Evolutionary conservation across 371 early-diverging fungal genomes (phyloP), one percentile per base, ranked within the genome.

Genomic region (Dinochytrium kinnereticum): DNA sequence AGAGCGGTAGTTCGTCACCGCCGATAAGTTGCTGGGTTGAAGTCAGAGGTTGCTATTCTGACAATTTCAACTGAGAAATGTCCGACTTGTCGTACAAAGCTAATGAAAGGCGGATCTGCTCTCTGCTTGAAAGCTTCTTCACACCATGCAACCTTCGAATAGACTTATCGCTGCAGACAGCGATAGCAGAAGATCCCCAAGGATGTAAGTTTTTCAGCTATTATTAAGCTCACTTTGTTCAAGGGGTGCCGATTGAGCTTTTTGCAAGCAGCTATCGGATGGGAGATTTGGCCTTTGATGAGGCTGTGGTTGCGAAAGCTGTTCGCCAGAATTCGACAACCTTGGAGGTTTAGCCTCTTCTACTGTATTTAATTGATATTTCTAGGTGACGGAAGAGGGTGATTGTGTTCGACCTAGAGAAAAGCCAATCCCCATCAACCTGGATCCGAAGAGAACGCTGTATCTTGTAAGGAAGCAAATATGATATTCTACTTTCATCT

Each of bases 221-320:
- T 13, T 33, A 7, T 10, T 34, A 24, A 34, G 30, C 19, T 61
- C 3, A n/a, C 24, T 5, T 53, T 26, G 26, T 21, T 26, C 26
- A 2, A 79, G 80, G 76, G 76, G 51, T 76, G 33, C 74, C 71
- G 17, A 73, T 79, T 30, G 38, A 59, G 3, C 19, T 73, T 38
- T 72, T 79, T 68, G 30, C 68, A 10, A 33, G 61, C 13, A 37
- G 68, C 10, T 13, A 21, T 7, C 53, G 74, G 1, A 28, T 73
- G 2, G 75, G 74, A 2, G 21, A 24, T 1, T 51, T 76, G 1
- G 81, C 81, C 21, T 15, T 61, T 44, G 83, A 83, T 64, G 81
- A 80, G 28, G 79, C 73, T 1, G 77, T 83, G 26, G 76, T 83
- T 21, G 79, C 83, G 0, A 72, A 74, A 34, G 83, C 81, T 21